phyloP scores from a whole-genome alignment of 1,284 basidiomycete species.

The Ustilago nuda region DNA sequence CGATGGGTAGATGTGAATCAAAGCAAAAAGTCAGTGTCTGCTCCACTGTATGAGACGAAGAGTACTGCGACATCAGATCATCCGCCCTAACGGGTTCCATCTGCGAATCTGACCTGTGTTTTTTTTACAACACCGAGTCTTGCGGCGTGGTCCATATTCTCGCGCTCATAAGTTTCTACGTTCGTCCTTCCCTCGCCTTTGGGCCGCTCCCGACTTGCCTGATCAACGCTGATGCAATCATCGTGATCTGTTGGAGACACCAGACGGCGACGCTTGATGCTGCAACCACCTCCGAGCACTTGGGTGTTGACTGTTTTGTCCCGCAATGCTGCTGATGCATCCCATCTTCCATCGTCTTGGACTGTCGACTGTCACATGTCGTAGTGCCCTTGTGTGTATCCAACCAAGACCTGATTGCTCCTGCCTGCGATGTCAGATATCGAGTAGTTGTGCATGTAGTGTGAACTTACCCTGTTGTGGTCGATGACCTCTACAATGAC shows the following conservation, averaged over 20 bases:
- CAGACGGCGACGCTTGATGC: neutral
- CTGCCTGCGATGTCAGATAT: neutral
- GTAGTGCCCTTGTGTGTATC: neutral
- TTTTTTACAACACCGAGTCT: no score
- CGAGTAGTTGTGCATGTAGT: neutral
- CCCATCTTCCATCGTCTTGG: neutral
- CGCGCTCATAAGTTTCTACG: no score
- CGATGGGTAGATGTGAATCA: neutral
- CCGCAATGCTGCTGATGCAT: no score
- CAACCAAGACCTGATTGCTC: neutral
- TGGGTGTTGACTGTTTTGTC: no score
- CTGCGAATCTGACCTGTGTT: no score
- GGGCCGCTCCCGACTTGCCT: no score
- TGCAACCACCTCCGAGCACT: neutral
- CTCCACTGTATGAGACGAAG: neutral
- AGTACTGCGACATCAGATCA: slow-evolving; percentile 2
- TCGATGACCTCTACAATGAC: slow-evolving; percentile 98
- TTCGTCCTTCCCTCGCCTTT: no score
- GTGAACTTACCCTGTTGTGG: slow-evolving; percentile 88
- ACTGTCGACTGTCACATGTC: neutral
- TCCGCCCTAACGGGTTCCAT: neutral
- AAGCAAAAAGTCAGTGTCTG: slow-evolving; percentile 21
- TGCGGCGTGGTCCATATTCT: no score
- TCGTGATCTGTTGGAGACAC: neutral
- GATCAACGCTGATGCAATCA: neutral